Evolutionary conservation across 164 flowering plant genomes (phyloP).

Genomic region (Liquidambar formosana): DNA sequence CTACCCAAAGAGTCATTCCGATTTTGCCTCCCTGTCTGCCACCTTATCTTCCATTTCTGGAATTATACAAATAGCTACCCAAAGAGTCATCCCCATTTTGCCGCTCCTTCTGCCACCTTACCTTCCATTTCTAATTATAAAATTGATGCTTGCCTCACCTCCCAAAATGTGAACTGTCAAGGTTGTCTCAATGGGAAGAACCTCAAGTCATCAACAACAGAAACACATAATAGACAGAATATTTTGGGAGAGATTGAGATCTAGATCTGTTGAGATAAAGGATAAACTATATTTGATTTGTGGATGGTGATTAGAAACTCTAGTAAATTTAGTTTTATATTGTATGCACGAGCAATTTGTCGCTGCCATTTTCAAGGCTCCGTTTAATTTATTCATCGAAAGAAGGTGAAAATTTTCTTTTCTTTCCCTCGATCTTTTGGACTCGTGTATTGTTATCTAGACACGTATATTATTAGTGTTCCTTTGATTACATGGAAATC

Average conservation of each 20-base stretch:
- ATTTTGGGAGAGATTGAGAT: slow-evolving; percentile 5
- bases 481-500: not conserved
- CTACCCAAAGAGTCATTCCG: slow-evolving; percentile 16
- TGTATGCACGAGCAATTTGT: not conserved
- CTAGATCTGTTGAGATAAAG: slow-evolving; percentile 2
- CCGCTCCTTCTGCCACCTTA: slow-evolving; percentile 25
- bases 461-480: not conserved
- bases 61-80: not conserved
- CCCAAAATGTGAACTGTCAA: slow-evolving; percentile 3
- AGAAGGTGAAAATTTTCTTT: not conserved
- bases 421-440: not conserved
- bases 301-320: not conserved
- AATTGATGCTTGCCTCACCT: not conserved
- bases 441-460: not conserved
- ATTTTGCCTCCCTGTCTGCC: slow-evolving; percentile 20
- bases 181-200: slow-evolving; percentile 2
- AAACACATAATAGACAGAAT: not conserved
- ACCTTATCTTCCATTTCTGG: slow-evolving; percentile 20
- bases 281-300: not conserved
- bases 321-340: not conserved
- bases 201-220: not conserved
- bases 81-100: slow-evolving; percentile 20
- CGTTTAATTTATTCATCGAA: not conserved
- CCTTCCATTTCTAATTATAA: slow-evolving; percentile 5
- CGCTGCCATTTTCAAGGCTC: not conserved